A percentile compares a stretch with the other conserved stretches of the same genome.
Conservation (phyloP, 768 basidiomycete genomes). For the Dioszegia hungarica region DNA sequence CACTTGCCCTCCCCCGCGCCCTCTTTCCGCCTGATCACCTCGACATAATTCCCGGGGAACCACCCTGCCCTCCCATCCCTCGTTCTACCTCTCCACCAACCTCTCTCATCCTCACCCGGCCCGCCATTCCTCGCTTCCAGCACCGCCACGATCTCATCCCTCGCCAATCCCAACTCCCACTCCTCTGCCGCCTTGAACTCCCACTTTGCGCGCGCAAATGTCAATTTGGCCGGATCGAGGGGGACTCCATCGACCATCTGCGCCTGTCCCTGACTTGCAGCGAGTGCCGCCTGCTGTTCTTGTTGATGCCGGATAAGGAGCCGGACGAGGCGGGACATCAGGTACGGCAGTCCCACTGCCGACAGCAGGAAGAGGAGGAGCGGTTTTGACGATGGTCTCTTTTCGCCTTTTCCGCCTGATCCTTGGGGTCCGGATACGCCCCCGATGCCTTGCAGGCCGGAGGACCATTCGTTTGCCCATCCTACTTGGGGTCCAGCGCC, state of each 20-base stretch:
- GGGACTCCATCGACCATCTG: conserved; percentile 14
- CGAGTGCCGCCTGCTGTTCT: conserved; percentile 22
- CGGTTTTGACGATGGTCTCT: conserved; percentile 71
- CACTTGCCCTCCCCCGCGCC: neutral
- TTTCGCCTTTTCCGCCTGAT: conserved; percentile 10
- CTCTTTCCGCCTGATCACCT: conserved; percentile 26
- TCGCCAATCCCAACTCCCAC: conserved; percentile 72
- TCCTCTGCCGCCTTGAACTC: conserved; percentile 69
- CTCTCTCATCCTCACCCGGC: conserved; percentile 63
- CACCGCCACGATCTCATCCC: conserved; percentile 90
- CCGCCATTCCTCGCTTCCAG: conserved; percentile 75
- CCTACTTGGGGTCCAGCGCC: conserved; percentile 6
- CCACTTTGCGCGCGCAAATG: conserved; percentile 78
- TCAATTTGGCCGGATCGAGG: conserved; percentile 67
- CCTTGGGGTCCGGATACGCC: neutral
- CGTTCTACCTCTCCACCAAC: conserved; percentile 94
- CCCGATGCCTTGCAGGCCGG: conserved; percentile 11
- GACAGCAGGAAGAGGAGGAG: conserved; percentile 89
- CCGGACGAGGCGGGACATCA: conserved; percentile 83
- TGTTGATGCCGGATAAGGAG: conserved; percentile 59
- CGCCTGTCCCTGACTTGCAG: neutral
- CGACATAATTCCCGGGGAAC: conserved; percentile 83
- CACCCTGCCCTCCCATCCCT: conserved; percentile 87
- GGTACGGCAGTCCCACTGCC: conserved; percentile 85
- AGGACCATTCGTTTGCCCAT: conserved; percentile 48